These are phyloP conservation scores for Penicillium fuscoglaucum DNA, from an alignment of 2,329 filamentous ascomycete species.

Conservation along the genomic window DNA sequence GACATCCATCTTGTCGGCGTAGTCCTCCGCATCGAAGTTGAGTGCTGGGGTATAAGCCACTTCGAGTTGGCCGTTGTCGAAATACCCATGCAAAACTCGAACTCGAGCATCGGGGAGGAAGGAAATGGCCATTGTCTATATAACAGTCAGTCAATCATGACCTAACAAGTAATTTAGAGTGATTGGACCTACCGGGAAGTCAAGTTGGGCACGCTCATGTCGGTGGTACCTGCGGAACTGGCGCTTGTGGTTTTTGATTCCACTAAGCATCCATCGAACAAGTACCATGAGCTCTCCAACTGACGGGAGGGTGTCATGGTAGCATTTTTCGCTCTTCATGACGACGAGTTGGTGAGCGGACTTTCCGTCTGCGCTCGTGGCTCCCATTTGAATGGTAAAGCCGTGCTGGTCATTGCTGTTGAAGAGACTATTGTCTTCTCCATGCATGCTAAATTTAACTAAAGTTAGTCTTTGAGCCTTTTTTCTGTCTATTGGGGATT, in stretches of 20 bases:
- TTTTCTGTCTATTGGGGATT: too few species aligned
- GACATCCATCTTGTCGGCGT: conserved; percentile 2
- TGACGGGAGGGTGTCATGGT: not conserved
- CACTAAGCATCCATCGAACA: conserved; percentile 14
- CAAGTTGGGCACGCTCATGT: not conserved
- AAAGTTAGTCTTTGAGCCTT: not conserved
- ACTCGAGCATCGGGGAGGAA: conserved; percentile 12
- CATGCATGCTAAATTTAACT: not conserved
- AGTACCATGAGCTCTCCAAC: conserved; percentile 12
- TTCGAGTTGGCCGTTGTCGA: conserved; percentile 4
- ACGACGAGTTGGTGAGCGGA: not conserved
- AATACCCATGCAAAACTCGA: conserved; percentile 15
- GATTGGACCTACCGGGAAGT: conserved; percentile 9
- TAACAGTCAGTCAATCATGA: not conserved
- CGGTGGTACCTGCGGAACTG: not conserved
- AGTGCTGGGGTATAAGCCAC: conserved; percentile 10
- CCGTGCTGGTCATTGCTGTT: conserved; percentile 4
- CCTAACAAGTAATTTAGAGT: too few species aligned
- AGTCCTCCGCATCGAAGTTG: conserved; percentile 9
- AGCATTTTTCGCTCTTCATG: conserved; percentile 5
- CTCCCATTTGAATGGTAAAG: conserved; percentile 4
- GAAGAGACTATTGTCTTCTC: not conserved
- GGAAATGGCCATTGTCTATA: conserved; percentile 13
- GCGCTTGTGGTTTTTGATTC: not conserved
- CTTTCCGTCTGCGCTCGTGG: not conserved